Base-by-base conservation (phyloP, 371 early-diverging fungal species). In the Mucor racemosus region DNA sequence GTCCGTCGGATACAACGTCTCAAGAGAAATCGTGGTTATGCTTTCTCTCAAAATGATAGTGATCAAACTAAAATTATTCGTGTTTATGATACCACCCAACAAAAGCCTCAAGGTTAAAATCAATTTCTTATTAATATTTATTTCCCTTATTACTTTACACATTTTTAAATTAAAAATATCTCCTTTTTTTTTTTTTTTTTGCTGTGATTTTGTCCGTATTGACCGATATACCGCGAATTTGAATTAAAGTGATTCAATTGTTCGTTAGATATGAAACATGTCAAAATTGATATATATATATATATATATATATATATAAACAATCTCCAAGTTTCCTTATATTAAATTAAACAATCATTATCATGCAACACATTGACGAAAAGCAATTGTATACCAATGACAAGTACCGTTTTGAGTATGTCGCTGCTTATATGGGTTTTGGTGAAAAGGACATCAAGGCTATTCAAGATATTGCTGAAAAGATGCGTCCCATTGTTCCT, bases 21-120 rank as follows among this genome's bases (percentile, higher is more conserved):
- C 33, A 96, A 95, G 72, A 88, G 95, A 40, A 95, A 88, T 62
- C 90, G 99, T 36, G 99, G 99, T 38, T 99, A 92, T 79, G 99
- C 99, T 9, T 99, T 99, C 75, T 95, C 97, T 46, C 98, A 99
- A 76, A 96, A 90, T 78, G 99, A 99, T 70, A 90, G 90, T 68
- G 99, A 97, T 17, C 97, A 97, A 77, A 92, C 94, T 38, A 90
- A 95, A 68, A 80, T 99, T 56, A 95, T 98, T 65, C 89, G 97
- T 42, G 90, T 94, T 40, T 98, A 98, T 83, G 98, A 98, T 82
- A 98, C 99, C 46, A 98, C 99, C 3, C 77, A 90, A 60, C 86
- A 90, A 64, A 97, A 97, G 81, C 97, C 98, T 14, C 81, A 72
- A 59, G 95, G 95, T 39, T 90, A 84, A 26, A 26, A 76, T 34